These are phyloP conservation scores for Tetracladium setigerum DNA, from an alignment of 495 filamentous ascomycete species.

Conservation along the genomic window DNA sequence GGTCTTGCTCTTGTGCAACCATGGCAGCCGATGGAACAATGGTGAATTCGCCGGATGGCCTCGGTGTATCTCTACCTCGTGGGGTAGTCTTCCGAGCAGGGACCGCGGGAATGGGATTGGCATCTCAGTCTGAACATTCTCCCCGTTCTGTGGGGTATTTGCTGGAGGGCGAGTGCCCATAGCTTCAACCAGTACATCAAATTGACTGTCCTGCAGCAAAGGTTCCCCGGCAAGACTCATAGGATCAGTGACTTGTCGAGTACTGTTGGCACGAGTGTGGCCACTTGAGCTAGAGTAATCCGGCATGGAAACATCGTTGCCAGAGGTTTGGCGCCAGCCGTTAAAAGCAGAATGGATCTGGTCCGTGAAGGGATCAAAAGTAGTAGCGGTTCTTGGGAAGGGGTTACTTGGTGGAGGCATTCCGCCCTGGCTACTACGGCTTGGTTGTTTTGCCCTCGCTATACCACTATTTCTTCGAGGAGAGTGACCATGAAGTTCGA, in stretches of 20 bases:
- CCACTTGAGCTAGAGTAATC: slow-evolving; percentile 37
- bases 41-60: not conserved
- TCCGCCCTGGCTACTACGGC: not conserved
- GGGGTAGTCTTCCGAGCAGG: no score
- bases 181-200: slow-evolving; percentile 31
- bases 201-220: slow-evolving; percentile 26
- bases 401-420: slow-evolving; percentile 17
- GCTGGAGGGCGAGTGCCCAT: slow-evolving; percentile 37
- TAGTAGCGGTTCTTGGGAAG: slow-evolving; percentile 18
- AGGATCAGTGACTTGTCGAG: slow-evolving; percentile 30
- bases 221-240: slow-evolving; percentile 17
- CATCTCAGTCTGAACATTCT: no score
- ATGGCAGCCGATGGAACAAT: not conserved
- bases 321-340: slow-evolving; percentile 31
- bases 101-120: no score
- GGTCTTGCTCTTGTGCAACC: no score
- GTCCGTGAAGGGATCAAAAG: slow-evolving; percentile 32
- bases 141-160: slow-evolving; percentile 30
- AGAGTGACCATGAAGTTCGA: slow-evolving; percentile 42
- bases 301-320: slow-evolving; percentile 46
- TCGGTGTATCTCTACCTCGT: not conserved
- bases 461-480: slow-evolving; percentile 30
- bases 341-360: slow-evolving; percentile 22
- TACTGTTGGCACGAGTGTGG: slow-evolving; percentile 25
- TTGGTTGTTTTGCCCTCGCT: not conserved